A percentile compares a stretch with the other conserved stretches of the same genome.
These are phyloP conservation scores for Olyra latifolia DNA, from an alignment of 176 grass and related monocot genomes.

Conservation along the genomic window DNA sequence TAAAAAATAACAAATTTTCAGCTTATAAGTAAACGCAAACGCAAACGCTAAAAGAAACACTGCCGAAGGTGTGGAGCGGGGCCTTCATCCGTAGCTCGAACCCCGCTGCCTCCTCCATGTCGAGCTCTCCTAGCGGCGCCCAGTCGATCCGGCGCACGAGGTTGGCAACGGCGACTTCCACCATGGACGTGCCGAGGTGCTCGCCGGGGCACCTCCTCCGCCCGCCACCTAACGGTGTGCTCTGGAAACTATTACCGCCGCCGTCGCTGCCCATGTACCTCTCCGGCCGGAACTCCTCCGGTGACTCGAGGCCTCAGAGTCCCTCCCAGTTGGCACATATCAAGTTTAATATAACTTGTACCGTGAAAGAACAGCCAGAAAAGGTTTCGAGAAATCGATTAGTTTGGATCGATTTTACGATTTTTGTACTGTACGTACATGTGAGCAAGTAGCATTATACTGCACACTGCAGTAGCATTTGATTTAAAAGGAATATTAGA, in stretches of 20 bases:
- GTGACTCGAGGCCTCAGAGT: background rate
- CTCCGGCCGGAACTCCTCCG: background rate
- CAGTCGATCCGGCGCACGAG: background rate
- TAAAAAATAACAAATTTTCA: too few relatives aligned
- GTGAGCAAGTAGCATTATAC: too few relatives aligned
- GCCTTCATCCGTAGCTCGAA: background rate
- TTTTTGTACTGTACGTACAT: too few relatives aligned
- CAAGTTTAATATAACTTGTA: too few relatives aligned
- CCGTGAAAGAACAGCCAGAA: too few relatives aligned
- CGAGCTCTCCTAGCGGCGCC: background rate
- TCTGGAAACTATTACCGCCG: background rate
- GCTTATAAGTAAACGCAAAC: too few relatives aligned
- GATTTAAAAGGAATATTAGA: too few relatives aligned
- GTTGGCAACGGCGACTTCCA: conserved; percentile 1
- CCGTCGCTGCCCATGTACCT: background rate
- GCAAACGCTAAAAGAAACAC: too few relatives aligned
- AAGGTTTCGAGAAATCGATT: too few relatives aligned
- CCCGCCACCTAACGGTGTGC: background rate
- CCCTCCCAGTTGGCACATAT: too few relatives aligned
- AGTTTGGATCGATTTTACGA: too few relatives aligned
- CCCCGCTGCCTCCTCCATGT: conserved; percentile 3
- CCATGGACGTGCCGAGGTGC: background rate
- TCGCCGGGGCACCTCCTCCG: background rate
- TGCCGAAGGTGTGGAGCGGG: background rate
- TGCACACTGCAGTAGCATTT: too few relatives aligned